Base-by-base conservation (phyloP, 176 grass and related monocot species). In the Hordeum marinum region DNA sequence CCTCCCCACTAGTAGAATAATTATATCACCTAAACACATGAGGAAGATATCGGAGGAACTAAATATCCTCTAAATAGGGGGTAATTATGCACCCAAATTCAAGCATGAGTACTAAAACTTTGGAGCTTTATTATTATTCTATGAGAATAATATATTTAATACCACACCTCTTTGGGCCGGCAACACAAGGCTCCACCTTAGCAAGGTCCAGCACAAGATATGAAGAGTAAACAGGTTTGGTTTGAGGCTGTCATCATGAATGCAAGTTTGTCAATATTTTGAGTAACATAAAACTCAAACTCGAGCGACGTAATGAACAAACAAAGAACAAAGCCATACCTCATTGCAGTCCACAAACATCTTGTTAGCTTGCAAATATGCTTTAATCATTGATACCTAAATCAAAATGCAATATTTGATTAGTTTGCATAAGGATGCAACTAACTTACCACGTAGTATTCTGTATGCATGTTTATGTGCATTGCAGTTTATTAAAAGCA, bases 341-440 rank as follows among this genome's bases (percentile, higher is more conserved):
- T 93, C 91, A 62, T 77, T 93, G 65, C 95, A 95, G 57, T 98
- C 93, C 29, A 98, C 85, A 93, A 98, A 95, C 91, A 98, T 93
- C 5, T 93, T 91, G 72, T 98, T 98, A 48, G 95, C 91, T 75
- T 92, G 86, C 54, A 98, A 81, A 68, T 98, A 98, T 27, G 93
- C 80, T 83, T 98, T 92, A n/a, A 98, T 95, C 95, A 98, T 93
- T 1, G 91, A 89, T n/a, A 98, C 89, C 95, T 98, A 89, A 65
- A 69, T 60, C 4, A 81, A 59, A 79, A 87, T n/a, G 21, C 9
- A 81, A 88, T 34, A 72, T 45, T 77, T 55, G 52, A 55, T 55
- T 14, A 36, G 18, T 45, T 88, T 76, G 43, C 4, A 61, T 11
- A 50, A 82, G 35, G 9, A 35, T 71, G 2, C 17, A 70, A 7